Evolutionary conservation across 257 asterid species (phyloP).

Genomic region (Nicotiana tomentosiformis): DNA sequence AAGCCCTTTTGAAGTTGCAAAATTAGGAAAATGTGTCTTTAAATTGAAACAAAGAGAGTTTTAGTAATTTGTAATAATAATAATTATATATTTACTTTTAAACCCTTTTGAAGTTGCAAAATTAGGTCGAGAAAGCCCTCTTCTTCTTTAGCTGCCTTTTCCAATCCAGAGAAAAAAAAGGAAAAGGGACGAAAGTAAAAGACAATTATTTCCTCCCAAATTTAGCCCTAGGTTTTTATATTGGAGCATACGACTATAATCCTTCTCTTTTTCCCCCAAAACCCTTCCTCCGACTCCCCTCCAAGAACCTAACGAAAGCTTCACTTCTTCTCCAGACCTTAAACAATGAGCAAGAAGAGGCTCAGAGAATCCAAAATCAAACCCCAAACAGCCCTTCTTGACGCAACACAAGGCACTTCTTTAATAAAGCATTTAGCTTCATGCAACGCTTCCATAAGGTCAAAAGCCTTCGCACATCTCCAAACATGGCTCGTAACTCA

Average conservation of each 20-base stretch:
- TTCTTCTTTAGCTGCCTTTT: no score
- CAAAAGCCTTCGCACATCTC: conserved; percentile 58
- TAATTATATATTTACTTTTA: no score
- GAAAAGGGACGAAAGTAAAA: no score
- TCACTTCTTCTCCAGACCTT: background rate
- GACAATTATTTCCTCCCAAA: no score
- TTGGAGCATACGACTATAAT: background rate
- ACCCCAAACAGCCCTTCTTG: conserved; percentile 39
- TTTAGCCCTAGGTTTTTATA: background rate
- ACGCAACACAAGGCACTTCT: conserved; percentile 39
- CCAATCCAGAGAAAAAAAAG: no score
- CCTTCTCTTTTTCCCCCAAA: background rate
- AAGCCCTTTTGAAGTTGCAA: no score
- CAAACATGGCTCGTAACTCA: conserved; percentile 61
- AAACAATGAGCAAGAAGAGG: conserved; percentile 52
- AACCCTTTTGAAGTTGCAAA: no score
- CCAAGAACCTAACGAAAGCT: background rate
- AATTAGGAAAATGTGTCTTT: no score
- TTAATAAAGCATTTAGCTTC: conserved; percentile 69
- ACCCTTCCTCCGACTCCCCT: conserved; percentile 1
- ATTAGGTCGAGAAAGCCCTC: no score
- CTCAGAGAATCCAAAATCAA: conserved; percentile 41
- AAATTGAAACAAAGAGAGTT: no score
- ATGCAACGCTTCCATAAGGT: conserved; percentile 66
- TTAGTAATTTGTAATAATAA: no score